These are phyloP conservation scores for Paspalum vaginatum DNA, from an alignment of 176 grass and related monocot genomes.

Conservation along the genomic window DNA sequence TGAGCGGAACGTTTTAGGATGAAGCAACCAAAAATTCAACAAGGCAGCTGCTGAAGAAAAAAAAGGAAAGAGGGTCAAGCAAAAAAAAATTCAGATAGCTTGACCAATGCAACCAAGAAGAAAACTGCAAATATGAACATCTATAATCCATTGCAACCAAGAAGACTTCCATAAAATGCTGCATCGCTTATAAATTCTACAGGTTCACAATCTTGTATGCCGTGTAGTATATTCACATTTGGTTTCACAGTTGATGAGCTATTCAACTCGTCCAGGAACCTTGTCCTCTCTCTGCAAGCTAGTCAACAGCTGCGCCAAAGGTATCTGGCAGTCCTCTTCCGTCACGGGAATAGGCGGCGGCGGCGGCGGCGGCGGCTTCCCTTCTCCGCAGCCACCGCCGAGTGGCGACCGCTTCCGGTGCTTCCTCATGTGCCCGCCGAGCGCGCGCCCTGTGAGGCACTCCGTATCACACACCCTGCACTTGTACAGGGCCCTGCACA, in stretches of 20 bases:
- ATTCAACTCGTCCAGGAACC: neutral
- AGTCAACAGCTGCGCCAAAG: neutral
- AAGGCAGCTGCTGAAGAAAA: neutral
- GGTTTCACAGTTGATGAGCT: neutral
- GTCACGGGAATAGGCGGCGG: neutral
- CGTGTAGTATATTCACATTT: neutral
- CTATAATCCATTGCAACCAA: neutral
- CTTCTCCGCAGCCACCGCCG: neutral
- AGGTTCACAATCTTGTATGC: neutral
- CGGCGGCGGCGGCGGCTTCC: neutral
- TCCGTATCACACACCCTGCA: conserved; percentile 47
- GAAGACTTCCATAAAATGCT: neutral
- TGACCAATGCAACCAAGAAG: neutral
- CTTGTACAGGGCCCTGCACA: neutral
- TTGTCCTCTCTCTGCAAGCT: neutral
- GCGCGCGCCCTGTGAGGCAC: conserved; percentile 32
- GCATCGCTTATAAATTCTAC: neutral
- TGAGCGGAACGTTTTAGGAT: neutral
- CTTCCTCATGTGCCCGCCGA: conserved; percentile 61
- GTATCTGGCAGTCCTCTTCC: neutral
- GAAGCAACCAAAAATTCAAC: neutral
- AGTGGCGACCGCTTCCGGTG: conserved; percentile 15
- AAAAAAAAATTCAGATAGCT: too few relatives aligned
- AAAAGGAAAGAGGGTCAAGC: too few relatives aligned
- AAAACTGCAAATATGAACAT: neutral